phyloP scores from a whole-genome alignment of 2,329 filamentous ascomycete species.

The Paraphoma chrysanthemicola region DNA sequence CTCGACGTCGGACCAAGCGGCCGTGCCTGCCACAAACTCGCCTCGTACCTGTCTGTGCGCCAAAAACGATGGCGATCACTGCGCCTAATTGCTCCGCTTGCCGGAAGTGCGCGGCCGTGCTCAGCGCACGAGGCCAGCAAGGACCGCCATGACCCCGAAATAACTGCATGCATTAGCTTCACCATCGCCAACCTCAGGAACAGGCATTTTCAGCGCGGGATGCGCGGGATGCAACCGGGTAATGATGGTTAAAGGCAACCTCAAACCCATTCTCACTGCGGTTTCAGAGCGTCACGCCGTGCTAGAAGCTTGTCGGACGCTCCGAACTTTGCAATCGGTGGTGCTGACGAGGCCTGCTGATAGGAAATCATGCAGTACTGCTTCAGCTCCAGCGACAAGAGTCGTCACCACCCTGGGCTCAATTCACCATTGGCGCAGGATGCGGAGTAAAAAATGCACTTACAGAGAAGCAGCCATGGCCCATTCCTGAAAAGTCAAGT shows the following conservation, averaged over 20 bases:
- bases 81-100: constrained; percentile 12
- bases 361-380: constrained; percentile 16
- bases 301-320: not conserved
- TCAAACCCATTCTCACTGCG: not conserved
- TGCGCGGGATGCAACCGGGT: constrained; percentile 11
- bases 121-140: constrained; percentile 47
- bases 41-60: constrained; percentile 21
- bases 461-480: constrained; percentile 47
- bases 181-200: constrained; percentile 19
- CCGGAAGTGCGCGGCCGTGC: constrained; percentile 2
- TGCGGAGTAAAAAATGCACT: constrained; percentile 35
- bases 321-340: not conserved
- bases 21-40: constrained; percentile 10
- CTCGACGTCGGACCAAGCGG: constrained; percentile 2
- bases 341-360: not conserved
- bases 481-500: constrained; percentile 51
- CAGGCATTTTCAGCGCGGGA: constrained; percentile 9
- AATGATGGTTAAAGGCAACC: constrained; percentile 9
- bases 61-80: constrained; percentile 21
- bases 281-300: constrained; percentile 9
- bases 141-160: constrained; percentile 49
- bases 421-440: constrained; percentile 2
- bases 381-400: constrained; percentile 2
- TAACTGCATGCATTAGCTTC: constrained; percentile 49
- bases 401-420: not conserved